phyloP scores from a whole-genome alignment of 345 rosid genomes.

The Aegle marmelos region DNA sequence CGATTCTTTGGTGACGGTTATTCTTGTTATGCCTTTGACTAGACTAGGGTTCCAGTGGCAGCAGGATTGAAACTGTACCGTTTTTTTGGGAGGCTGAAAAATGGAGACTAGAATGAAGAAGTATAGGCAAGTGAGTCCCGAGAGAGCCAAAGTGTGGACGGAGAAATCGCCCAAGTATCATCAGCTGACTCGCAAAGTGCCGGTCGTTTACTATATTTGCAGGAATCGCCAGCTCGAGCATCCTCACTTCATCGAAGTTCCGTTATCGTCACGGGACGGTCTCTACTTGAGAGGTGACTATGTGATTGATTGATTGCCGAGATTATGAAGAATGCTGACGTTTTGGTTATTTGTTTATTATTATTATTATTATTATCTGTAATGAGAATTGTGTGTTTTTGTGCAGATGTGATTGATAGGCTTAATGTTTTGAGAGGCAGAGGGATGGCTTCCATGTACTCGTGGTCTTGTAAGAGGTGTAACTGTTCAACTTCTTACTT shows the following conservation, averaged over 20 bases:
- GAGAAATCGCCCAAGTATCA: conserved; percentile 90
- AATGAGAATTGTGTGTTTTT: background rate
- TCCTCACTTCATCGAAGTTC: conserved; percentile 96
- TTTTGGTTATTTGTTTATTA: background rate
- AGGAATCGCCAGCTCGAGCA: conserved; percentile 97
- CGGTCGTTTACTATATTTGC: conserved; percentile 86
- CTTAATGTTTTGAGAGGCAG: conserved; percentile 91
- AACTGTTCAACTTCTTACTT: background rate
- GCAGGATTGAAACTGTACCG: background rate
- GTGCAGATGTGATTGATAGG: conserved; percentile 76
- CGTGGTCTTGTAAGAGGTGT: conserved; percentile 94
- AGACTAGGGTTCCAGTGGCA: conserved; percentile 9
- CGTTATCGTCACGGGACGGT: conserved; percentile 66
- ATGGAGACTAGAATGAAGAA: conserved; percentile 83
- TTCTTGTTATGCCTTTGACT: background rate
- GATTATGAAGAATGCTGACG: background rate
- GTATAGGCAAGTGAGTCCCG: conserved; percentile 82
- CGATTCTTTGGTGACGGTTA: background rate
- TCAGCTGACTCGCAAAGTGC: conserved; percentile 67
- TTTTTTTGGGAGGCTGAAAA: conserved; percentile 14
- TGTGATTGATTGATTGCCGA: background rate
- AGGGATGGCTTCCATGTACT: conserved; percentile 88
- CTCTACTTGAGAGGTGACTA: conserved; percentile 72
- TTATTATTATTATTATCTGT: background rate
- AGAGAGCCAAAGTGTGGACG: conserved; percentile 92